phyloP scores from a whole-genome alignment of 2,329 filamentous ascomycete genomes.

The Cladophialophora exuberans region DNA sequence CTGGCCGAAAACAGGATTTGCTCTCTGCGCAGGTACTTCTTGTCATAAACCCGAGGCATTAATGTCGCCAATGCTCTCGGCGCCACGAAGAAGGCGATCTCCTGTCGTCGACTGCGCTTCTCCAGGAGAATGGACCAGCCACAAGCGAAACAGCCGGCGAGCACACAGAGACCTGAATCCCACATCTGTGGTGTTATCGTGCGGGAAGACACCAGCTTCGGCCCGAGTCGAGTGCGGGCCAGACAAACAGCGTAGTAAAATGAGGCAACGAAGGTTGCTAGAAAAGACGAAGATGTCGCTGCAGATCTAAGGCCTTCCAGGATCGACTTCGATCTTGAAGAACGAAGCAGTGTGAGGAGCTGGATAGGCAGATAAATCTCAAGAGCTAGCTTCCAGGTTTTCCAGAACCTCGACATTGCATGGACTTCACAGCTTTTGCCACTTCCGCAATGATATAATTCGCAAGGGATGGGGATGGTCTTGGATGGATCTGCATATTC shows the following conservation, averaged over 20 bases:
- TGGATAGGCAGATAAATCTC: conserved; percentile 77
- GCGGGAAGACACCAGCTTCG: conserved; percentile 64
- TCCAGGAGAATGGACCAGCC: conserved; percentile 83
- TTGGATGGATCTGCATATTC: conserved; percentile 72
- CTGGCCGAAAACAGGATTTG: conserved; percentile 33
- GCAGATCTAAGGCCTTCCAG: conserved; percentile 63
- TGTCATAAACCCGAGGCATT: conserved; percentile 70
- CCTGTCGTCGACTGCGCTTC: conserved; percentile 64
- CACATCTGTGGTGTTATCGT: conserved; percentile 56
- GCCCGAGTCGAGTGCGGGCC: conserved; percentile 72
- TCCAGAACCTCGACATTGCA: conserved; percentile 67
- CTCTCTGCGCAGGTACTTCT: conserved; percentile 40
- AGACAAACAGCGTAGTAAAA: conserved; percentile 89
- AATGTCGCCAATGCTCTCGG: conserved; percentile 76
- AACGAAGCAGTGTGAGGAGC: conserved; percentile 62
- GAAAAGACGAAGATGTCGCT: conserved; percentile 72
- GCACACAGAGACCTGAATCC: conserved; percentile 68
- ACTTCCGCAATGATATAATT: conserved; percentile 79
- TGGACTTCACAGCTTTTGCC: conserved; percentile 76
- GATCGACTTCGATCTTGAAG: conserved; percentile 38
- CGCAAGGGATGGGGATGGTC: conserved; percentile 75
- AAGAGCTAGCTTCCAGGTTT: conserved; percentile 74
- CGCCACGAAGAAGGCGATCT: conserved; percentile 79
- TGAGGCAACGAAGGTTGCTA: conserved; percentile 74
- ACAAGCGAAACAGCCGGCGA: conserved; percentile 72